Conservation (phyloP, 1,284 basidiomycete species). For the Ustilago sp. region DNA sequence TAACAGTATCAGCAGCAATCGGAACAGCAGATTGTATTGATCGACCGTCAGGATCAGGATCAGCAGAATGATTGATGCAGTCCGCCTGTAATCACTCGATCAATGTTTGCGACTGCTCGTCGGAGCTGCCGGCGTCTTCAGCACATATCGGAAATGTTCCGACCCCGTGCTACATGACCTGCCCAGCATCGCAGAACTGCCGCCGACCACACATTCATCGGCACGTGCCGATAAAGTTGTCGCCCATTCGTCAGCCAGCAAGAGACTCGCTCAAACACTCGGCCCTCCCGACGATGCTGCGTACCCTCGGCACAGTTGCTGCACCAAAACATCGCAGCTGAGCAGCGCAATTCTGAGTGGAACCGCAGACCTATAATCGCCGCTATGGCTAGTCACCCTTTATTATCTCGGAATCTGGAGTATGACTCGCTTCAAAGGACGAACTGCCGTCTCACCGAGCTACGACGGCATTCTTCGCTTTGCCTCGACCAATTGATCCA, state of each 20-base stretch:
- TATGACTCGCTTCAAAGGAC: not conserved
- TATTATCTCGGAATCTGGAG: too few relatives aligned
- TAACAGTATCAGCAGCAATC: conserved; percentile 11
- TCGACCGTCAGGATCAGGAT: not conserved
- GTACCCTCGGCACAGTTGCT: not conserved
- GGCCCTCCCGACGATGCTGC: not conserved
- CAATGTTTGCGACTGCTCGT: too few relatives aligned
- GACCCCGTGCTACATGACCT: not conserved
- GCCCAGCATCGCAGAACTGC: not conserved
- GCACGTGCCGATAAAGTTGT: not conserved
- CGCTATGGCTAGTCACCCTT: too few relatives aligned
- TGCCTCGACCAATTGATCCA: not conserved
- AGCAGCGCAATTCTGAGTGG: too few relatives aligned
- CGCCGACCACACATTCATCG: not conserved
- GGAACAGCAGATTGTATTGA: not conserved
- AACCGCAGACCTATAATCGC: too few relatives aligned
- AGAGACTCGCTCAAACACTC: not conserved
- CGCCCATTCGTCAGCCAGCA: not conserved
- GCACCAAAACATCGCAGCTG: not conserved
- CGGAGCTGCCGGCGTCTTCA: too few relatives aligned
- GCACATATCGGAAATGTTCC: too few relatives aligned
- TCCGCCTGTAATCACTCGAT: not conserved
- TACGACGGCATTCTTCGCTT: not conserved
- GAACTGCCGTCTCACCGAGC: not conserved
- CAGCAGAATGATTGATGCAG: not conserved